phyloP scores from a whole-genome alignment of 2,329 filamentous ascomycete genomes.

The Sporothrix dimorphospora region DNA sequence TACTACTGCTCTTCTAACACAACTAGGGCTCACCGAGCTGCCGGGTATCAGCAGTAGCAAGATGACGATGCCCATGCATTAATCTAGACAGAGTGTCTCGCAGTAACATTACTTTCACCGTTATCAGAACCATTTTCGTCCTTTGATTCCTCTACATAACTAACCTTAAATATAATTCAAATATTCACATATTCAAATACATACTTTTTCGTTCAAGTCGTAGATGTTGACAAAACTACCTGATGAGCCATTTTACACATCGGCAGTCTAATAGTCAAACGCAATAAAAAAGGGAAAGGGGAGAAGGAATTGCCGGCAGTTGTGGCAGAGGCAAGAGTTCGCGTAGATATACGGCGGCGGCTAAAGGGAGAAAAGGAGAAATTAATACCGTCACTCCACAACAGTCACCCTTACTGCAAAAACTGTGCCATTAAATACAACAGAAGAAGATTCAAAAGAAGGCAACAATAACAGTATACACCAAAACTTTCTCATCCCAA shows the following conservation, averaged over 20 bases:
- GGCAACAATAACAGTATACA: no score
- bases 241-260: background rate
- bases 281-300: background rate
- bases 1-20: background rate
- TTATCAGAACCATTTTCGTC: background rate
- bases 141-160: background rate
- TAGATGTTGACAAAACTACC: background rate
- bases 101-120: background rate
- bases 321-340: background rate
- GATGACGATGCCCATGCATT: background rate
- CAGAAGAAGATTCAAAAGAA: no score
- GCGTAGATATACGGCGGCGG: background rate
- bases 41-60: background rate
- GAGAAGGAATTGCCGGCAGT: conserved; percentile 2
- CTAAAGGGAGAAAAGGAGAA: background rate
- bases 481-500: no score
- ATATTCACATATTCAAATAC: background rate
- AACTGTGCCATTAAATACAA: no score
- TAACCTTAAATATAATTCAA: background rate
- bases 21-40: background rate
- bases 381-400: no score
- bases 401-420: no score
- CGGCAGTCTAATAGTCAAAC: background rate
- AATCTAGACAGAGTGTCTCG: background rate
- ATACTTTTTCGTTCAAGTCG: background rate